Evolutionary conservation across 2,329 filamentous ascomycete species (phyloP).

Genomic region (Fusarium tupiense): DNA sequence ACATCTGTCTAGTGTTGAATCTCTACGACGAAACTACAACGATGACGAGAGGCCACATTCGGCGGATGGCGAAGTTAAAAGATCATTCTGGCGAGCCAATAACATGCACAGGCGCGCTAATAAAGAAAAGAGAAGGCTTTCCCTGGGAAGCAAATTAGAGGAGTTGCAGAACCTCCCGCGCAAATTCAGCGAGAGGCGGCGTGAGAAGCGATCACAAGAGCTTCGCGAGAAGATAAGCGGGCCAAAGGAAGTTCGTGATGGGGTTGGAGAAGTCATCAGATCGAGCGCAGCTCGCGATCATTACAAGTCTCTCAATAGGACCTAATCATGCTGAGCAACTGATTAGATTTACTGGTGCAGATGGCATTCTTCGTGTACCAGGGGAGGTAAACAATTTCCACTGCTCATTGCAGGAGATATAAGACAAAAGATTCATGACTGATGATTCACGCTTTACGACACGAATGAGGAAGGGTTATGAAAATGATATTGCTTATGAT

Average conservation of each 20-base stretch:
- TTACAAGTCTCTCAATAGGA: conserved; percentile 14
- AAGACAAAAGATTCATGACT: conserved; percentile 38
- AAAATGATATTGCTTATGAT: conserved; percentile 26
- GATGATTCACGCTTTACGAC: conserved; percentile 43
- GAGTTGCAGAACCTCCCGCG: conserved; percentile 64
- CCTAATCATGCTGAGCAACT: conserved; percentile 1
- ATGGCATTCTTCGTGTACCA: not conserved
- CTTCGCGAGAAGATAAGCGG: conserved; percentile 69
- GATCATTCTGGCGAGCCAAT: conserved; percentile 47
- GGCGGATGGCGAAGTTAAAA: conserved; percentile 37
- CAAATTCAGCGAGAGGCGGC: conserved; percentile 65
- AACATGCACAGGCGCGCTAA: conserved; percentile 41
- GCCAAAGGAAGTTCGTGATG: conserved; percentile 67
- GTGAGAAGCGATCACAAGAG: conserved; percentile 67
- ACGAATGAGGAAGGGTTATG: conserved; percentile 33
- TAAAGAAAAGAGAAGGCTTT: conserved; percentile 47
- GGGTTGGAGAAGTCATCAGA: conserved; percentile 66
- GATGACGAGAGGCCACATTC: conserved; percentile 50
- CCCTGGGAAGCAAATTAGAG: conserved; percentile 60
- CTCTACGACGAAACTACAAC: conserved; percentile 45
- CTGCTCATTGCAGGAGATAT: not conserved
- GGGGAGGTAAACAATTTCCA: not conserved
- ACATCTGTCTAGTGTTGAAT: conserved; percentile 60
- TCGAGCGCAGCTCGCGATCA: conserved; percentile 45
- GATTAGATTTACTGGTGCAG: not conserved